Conservation (phyloP, 2,329 filamentous ascomycete species). For the Epichloe coenophiala region DNA sequence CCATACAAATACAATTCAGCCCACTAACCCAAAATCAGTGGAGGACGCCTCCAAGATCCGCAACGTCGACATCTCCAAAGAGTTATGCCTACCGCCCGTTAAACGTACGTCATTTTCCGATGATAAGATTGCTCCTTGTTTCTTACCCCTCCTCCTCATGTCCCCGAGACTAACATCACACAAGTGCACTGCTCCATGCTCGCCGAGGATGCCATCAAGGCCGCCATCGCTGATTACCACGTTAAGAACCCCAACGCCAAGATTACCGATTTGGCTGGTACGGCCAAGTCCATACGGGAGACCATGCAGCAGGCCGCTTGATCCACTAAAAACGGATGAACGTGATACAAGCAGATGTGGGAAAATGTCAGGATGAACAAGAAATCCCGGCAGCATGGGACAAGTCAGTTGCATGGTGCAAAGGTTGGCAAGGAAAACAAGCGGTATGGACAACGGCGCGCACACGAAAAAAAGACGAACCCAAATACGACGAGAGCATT, state of each 20-base stretch:
- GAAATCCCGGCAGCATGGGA: not conserved
- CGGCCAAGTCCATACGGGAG: constrained; percentile 25
- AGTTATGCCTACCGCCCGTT: constrained; percentile 77
- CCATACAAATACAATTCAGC: no score
- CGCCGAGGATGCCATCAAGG: constrained; percentile 84
- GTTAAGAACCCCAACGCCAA: constrained; percentile 49
- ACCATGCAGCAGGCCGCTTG: constrained; percentile 7
- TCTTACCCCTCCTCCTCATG: constrained; percentile 18
- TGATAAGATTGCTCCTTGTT: not conserved
- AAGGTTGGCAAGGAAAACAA: not conserved
- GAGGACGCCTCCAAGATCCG: constrained; percentile 86
- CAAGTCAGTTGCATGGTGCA: not conserved
- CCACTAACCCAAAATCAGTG: constrained; percentile 24
- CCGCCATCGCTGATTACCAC: constrained; percentile 80
- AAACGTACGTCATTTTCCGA: constrained; percentile 49
- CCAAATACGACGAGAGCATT: no score
- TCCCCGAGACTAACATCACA: not conserved
- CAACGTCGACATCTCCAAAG: constrained; percentile 97
- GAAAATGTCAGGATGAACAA: not conserved
- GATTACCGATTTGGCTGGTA: constrained; percentile 64
- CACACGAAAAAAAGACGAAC: no score
- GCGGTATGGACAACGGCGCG: not conserved
- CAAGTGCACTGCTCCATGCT: constrained; percentile 84
- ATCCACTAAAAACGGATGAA: not conserved
- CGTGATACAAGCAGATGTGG: not conserved